phyloP scores from a whole-genome alignment of 176 grass and related monocot genomes.

The Eremochloa ophiuroides region DNA sequence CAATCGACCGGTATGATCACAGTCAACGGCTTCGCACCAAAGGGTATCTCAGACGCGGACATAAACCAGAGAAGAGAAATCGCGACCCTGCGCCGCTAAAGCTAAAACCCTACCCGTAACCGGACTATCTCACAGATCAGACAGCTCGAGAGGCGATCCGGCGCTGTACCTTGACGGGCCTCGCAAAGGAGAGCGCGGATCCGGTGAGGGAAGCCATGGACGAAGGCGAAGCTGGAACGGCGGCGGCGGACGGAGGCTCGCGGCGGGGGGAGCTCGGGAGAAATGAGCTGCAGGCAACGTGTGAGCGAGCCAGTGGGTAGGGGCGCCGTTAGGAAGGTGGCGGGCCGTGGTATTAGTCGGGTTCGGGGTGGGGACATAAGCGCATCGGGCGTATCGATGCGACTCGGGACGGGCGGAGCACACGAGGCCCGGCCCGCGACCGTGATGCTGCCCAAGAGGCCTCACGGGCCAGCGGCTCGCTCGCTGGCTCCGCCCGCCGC shows the following conservation, averaged over 20 bases:
- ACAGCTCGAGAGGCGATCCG: background rate
- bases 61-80: background rate
- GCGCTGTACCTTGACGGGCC: conserved; percentile 33
- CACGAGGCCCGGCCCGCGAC: conserved; percentile 43
- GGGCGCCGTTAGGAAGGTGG: background rate
- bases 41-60: background rate
- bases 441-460: background rate
- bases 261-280: background rate
- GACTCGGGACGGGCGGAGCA: background rate
- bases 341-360: background rate
- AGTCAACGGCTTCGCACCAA: background rate
- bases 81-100: background rate
- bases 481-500: background rate
- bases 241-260: background rate
- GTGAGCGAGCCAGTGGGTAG: background rate
- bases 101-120: background rate
- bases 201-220: conserved; percentile 42
- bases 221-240: background rate
- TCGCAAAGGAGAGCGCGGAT: conserved; percentile 39
- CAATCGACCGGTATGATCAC: background rate
- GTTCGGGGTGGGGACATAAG: background rate
- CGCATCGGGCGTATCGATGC: conserved; percentile 43
- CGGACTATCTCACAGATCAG: background rate
- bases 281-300: background rate
- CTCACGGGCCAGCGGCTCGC: background rate